Evolutionary conservation across 768 basidiomycete genomes (phyloP).

Genomic region (Pisolithus sp.): DNA sequence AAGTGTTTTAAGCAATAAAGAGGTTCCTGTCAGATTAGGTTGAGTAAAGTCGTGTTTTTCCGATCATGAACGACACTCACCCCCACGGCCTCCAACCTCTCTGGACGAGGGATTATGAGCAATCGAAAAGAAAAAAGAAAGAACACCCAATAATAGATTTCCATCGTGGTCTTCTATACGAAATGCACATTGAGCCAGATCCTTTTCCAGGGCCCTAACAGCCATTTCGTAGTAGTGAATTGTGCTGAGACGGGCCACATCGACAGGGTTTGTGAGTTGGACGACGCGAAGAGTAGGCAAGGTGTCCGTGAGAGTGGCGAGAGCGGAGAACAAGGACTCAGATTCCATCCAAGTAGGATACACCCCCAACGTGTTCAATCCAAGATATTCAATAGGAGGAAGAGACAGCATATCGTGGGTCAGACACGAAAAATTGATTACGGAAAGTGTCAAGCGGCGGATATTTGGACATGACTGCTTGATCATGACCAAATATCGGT

Average conservation of each 20-base stretch:
- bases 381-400: slow-evolving; percentile 13
- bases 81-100: too few relatives aligned
- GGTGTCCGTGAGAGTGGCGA: slow-evolving; percentile 9
- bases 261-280: slow-evolving; percentile 12
- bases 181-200: too few relatives aligned
- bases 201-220: too few relatives aligned
- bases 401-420: not conserved
- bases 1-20: too few relatives aligned
- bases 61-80: too few relatives aligned
- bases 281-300: slow-evolving; percentile 16
- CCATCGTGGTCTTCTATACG: too few relatives aligned
- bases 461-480: slow-evolving; percentile 11
- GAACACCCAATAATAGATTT: too few relatives aligned
- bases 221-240: too few relatives aligned
- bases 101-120: too few relatives aligned
- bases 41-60: too few relatives aligned
- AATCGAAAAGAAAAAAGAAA: too few relatives aligned
- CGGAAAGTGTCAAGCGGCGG: slow-evolving; percentile 13
- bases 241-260: slow-evolving; percentile 12
- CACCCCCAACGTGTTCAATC: slow-evolving; percentile 1
- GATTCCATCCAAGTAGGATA: slow-evolving; percentile 3
- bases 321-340: slow-evolving; percentile 6
- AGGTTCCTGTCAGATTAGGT: too few relatives aligned
- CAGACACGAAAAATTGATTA: not conserved
- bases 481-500: slow-evolving; percentile 3